These are phyloP conservation scores for Sugiyamaella japonica DNA, from an alignment of 1,139 yeast genomes.

Conservation along the genomic window DNA sequence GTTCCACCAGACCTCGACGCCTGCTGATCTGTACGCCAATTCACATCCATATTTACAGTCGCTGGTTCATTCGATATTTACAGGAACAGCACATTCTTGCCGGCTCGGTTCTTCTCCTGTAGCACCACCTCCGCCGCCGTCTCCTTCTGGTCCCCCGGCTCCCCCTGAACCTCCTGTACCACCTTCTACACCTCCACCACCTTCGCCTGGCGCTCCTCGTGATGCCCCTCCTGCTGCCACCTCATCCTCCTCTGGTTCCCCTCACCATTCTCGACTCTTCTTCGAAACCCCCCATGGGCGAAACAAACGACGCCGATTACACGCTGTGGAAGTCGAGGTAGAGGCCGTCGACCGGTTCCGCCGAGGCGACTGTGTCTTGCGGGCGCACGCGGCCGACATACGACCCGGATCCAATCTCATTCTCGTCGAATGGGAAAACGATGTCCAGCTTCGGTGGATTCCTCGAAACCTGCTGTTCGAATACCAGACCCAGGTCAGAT, in stretches of 20 bases:
- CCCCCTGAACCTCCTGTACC: neutral
- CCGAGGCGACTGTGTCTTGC: neutral
- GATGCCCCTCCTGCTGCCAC: neutral
- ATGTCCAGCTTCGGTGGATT: constrained; percentile 8
- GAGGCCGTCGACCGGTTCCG: constrained; percentile 5
- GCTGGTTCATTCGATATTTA: neutral
- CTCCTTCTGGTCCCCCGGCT: neutral
- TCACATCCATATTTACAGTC: neutral
- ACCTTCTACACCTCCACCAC: neutral
- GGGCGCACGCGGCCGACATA: constrained; percentile 11
- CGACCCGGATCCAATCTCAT: constrained; percentile 5
- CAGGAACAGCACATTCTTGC: neutral
- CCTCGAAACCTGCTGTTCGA: constrained; percentile 3
- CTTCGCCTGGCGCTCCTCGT: neutral
- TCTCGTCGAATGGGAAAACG: constrained; percentile 12
- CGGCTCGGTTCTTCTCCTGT: neutral
- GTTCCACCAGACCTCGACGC: neutral
- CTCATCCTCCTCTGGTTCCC: neutral
- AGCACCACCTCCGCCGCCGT: neutral
- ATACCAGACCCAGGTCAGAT: constrained; percentile 8
- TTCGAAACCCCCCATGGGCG: constrained; percentile 5
- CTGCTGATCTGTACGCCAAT: neutral
- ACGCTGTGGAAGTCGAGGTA: neutral
- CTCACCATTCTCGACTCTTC: neutral
- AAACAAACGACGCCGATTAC: neutral